Conservation (phyloP, 1,139 yeast genomes). For the Yamadazyma jaroonii region DNA sequence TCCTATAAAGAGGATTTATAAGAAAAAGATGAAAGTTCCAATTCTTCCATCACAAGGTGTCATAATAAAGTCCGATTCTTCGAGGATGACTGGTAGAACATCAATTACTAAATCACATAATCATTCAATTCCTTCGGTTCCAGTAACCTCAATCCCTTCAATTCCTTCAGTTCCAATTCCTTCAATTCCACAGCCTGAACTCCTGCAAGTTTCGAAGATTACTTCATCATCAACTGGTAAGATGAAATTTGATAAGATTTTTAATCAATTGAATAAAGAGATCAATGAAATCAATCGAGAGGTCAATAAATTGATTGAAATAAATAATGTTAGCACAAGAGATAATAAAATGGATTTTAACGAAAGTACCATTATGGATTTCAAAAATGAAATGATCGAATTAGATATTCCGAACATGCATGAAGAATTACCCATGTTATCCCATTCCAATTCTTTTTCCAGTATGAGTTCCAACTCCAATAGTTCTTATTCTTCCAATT, state of each 20-base stretch:
- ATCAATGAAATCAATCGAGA: constrained; percentile 4
- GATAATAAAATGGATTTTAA: too few relatives aligned
- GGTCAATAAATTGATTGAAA: neutral
- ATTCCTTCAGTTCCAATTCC: neutral
- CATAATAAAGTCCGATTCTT: too few relatives aligned
- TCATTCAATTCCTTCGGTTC: too few relatives aligned
- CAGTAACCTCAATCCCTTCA: neutral
- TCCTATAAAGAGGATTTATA: constrained; percentile 19
- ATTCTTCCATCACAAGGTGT: constrained; percentile 7
- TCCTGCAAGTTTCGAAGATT: too few relatives aligned
- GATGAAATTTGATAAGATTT: constrained; percentile 1
- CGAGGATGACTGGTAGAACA: too few relatives aligned
- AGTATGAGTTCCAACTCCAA: neutral
- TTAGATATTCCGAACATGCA: too few relatives aligned
- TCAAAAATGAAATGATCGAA: too few relatives aligned
- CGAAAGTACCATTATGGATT: too few relatives aligned
- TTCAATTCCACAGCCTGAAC: neutral
- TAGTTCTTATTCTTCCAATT: too few relatives aligned
- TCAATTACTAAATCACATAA: too few relatives aligned
- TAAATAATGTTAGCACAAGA: too few relatives aligned
- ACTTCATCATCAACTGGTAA: too few relatives aligned
- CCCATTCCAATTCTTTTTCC: neutral
- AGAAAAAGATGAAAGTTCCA: constrained; percentile 8
- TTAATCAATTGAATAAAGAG: constrained; percentile 1
- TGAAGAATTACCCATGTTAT: neutral